Conservation (phyloP, 2,329 filamentous ascomycete genomes). For the Colletotrichum tanaceti region DNA sequence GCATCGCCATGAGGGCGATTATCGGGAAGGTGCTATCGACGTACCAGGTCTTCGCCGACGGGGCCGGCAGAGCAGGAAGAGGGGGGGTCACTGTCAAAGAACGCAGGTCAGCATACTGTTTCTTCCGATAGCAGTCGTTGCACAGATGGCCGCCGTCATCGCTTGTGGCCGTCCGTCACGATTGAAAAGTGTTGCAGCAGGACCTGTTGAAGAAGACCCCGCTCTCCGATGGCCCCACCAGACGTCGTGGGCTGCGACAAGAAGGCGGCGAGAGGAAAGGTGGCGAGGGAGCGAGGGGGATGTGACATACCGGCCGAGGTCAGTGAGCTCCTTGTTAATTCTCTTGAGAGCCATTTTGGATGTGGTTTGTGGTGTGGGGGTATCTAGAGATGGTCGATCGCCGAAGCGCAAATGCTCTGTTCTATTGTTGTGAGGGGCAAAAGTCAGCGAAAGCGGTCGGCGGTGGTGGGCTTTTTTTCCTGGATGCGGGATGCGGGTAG, state of each 20-base stretch:
- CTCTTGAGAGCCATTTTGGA: slow-evolving; percentile 85
- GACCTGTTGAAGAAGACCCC: slow-evolving; percentile 48
- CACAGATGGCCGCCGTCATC: slow-evolving; percentile 1
- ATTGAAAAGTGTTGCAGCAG: slow-evolving; percentile 25
- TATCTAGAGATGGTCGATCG: slow-evolving; percentile 41
- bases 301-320: slow-evolving; percentile 80
- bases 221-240: slow-evolving; percentile 53
- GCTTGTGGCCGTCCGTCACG: slow-evolving; percentile 1
- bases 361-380: slow-evolving; percentile 44
- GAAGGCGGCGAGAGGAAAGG: slow-evolving; percentile 11
- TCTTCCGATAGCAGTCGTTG: background rate
- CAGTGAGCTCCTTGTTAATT: slow-evolving; percentile 94
- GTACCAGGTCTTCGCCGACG: slow-evolving; percentile 96
- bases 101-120: slow-evolving; percentile 46
- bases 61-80: slow-evolving; percentile 98
- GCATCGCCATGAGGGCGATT: slow-evolving; percentile 27
- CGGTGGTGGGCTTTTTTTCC: slow-evolving; percentile 37
- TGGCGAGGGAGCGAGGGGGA: slow-evolving; percentile 35
- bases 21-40: slow-evolving; percentile 54
- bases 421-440: slow-evolving; percentile 41
- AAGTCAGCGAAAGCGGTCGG: slow-evolving; percentile 41
- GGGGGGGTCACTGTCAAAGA: slow-evolving; percentile 82
- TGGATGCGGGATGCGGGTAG: slow-evolving; percentile 30
- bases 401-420: slow-evolving; percentile 35
- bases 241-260: slow-evolving; percentile 46